Evolutionary conservation across 2,329 filamentous ascomycete genomes (phyloP).

Genomic region (Cordyceps tenuipes): DNA sequence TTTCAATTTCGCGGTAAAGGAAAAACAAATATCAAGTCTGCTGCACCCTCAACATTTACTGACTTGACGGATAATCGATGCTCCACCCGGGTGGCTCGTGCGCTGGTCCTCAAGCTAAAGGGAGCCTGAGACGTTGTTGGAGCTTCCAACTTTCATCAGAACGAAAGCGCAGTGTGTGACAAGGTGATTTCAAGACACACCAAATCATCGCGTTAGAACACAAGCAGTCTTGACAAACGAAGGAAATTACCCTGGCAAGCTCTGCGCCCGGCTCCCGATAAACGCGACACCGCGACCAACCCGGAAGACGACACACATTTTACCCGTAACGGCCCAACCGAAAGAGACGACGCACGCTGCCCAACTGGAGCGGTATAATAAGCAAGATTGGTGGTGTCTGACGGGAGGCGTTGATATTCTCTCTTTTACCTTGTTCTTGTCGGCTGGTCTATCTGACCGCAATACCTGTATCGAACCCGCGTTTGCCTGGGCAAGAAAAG

Average conservation of each 20-base stretch:
- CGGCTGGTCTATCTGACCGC: slow-evolving; percentile 5
- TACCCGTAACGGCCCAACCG: slow-evolving; percentile 7
- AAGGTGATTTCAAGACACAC: neutral
- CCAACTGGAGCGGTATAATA: slow-evolving; percentile 4
- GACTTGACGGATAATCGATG: slow-evolving; percentile 11
- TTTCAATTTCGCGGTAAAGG: neutral
- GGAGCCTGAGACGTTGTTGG: neutral
- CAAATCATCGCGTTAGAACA: neutral
- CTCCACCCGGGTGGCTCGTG: slow-evolving; percentile 12
- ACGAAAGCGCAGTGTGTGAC: neutral
- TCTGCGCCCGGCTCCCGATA: neutral
- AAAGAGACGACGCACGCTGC: slow-evolving; percentile 5
- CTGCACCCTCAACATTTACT: no score
- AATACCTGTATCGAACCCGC: slow-evolving; percentile 9
- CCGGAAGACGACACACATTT: neutral
- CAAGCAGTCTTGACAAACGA: neutral
- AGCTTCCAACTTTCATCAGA: slow-evolving; percentile 6
- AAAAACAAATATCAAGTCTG: neutral
- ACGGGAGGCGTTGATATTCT: slow-evolving; percentile 4
- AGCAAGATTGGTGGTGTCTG: slow-evolving; percentile 4
- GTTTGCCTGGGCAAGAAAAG: slow-evolving; percentile 1
- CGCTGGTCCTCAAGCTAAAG: neutral
- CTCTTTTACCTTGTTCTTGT: slow-evolving; percentile 1
- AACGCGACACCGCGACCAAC: neutral
- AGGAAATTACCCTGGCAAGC: neutral